Evolutionary conservation across 495 filamentous ascomycete species (phyloP), one percentile per base, ranked within the genome.

Genomic region (Hypoxylon subgilvum): DNA sequence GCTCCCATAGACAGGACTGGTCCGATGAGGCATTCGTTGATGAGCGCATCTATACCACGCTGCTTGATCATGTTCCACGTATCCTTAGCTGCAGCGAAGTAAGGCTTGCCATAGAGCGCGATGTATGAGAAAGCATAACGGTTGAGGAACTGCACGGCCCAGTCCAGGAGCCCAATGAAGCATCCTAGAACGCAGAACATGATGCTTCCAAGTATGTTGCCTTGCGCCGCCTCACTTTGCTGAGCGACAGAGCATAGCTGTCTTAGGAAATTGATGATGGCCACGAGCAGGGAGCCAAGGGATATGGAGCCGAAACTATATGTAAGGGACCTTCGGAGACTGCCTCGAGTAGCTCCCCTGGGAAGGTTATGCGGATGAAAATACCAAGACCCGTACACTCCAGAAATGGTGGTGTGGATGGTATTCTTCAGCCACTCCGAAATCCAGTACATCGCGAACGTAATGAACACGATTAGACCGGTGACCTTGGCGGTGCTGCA

Each of bases 351-450:
- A 4, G 89, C 86, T 8, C 84, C 83, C 35, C 76, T 83, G 3
- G 91, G 91, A 68, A 89, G 87, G 36, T 88, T 88, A 1, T 57
- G 41, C 18, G 64, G 61, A 13, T 81, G 74, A 61, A 96, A 96
- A 74, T 96, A 97, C 92, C 92, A 96, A 1, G 88, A 88, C 0
- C 90, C 92, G 58, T 96, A 96, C 9, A 96, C 87, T 8, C 93
- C 91, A 0, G 89, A 88, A 65, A 96, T 87, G 16, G 87, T 91
- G 23, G 86, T 87, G 71, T 97, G 92, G 28, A 96, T 88, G 12
- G 87, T 90, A 70, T 96, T 96, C 74, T 96, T 96, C 51, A 96
- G 69, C 82, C 88, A 91, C 68, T 96, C 92, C 18, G 86, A 88
- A 59, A 96, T 84, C 93, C 92, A 97, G 73, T 95, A 96, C 65